phyloP scores from a whole-genome alignment of 495 filamentous ascomycete species.

The Xylaria nigripes region DNA sequence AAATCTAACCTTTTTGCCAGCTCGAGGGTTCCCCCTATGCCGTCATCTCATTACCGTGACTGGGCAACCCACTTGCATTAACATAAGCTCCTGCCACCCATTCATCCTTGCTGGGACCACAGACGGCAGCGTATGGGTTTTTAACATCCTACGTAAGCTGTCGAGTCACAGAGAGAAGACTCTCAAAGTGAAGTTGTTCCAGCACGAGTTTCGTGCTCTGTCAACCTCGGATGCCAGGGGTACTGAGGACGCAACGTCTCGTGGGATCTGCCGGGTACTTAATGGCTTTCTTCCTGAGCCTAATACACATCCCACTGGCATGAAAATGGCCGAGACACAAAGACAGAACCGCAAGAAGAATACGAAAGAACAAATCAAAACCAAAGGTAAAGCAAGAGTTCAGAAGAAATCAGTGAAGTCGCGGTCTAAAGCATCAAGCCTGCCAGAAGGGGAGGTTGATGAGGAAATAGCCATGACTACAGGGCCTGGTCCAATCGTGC shows the following conservation, averaged over 20 bases:
- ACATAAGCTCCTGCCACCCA: conserved; percentile 37
- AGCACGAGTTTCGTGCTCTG: conserved; percentile 34
- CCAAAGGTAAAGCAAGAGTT: conserved; percentile 50
- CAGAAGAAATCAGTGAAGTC: conserved; percentile 28
- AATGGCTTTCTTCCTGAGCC: conserved; percentile 42
- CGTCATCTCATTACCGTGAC: conserved; percentile 39
- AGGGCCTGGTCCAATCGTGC: conserved; percentile 31
- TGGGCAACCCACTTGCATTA: conserved; percentile 35
- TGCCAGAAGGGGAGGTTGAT: conserved; percentile 15
- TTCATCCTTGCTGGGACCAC: conserved; percentile 36
- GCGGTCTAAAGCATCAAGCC: conserved; percentile 34
- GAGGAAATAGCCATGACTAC: conserved; percentile 21
- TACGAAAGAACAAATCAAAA: conserved; percentile 35
- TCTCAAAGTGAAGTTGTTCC: conserved; percentile 38
- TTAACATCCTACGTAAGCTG: conserved; percentile 41
- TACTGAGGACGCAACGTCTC: conserved; percentile 37
- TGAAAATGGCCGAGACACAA: conserved; percentile 50
- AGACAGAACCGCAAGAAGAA: conserved; percentile 39
- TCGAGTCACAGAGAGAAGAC: conserved; percentile 35
- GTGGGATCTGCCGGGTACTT: conserved; percentile 52
- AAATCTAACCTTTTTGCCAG: conserved; percentile 38
- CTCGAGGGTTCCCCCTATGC: conserved; percentile 37
- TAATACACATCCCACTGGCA: conserved; percentile 54
- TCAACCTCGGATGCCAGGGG: conserved; percentile 1
- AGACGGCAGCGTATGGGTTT: conserved; percentile 37